phyloP scores from a whole-genome alignment of 1,284 basidiomycete genomes.

The Ustilago bromivora region DNA sequence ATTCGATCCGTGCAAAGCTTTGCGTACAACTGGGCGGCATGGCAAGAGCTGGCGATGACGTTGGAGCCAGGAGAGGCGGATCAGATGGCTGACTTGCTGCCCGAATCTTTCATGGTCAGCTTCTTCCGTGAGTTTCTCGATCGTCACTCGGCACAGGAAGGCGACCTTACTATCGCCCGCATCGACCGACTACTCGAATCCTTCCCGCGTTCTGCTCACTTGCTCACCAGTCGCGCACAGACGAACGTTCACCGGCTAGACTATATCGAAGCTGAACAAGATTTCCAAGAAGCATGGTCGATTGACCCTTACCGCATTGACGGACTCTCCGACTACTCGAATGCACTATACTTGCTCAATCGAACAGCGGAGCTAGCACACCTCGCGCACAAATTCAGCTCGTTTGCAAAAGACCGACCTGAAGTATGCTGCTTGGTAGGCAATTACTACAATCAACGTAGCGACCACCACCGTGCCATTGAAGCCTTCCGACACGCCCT shows the following conservation, averaged over 20 bases:
- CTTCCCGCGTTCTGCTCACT: slow-evolving; percentile 86
- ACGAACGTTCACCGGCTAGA: slow-evolving; percentile 51
- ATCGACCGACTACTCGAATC: slow-evolving; percentile 76
- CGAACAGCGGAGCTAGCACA: slow-evolving; percentile 87
- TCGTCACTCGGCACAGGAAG: slow-evolving; percentile 78
- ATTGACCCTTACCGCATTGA: slow-evolving; percentile 91
- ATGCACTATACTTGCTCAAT: slow-evolving; percentile 95
- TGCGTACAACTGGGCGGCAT: slow-evolving; percentile 96
- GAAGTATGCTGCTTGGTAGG: slow-evolving; percentile 93
- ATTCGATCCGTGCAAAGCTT: slow-evolving; percentile 82
- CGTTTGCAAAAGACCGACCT: slow-evolving; percentile 59
- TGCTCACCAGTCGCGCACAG: slow-evolving; percentile 74
- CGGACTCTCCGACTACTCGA: slow-evolving; percentile 95
- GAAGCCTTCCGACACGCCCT: slow-evolving; percentile 94
- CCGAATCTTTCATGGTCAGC: slow-evolving; percentile 79
- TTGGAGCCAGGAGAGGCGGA: slow-evolving; percentile 49
- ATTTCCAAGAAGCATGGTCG: slow-evolving; percentile 63
- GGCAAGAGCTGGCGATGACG: slow-evolving; percentile 73
- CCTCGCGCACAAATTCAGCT: slow-evolving; percentile 78
- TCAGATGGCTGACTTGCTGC: slow-evolving; percentile 74
- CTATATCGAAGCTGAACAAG: slow-evolving; percentile 61
- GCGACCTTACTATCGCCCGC: slow-evolving; percentile 48
- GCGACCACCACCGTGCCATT: slow-evolving; percentile 94
- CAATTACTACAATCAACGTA: slow-evolving; percentile 93
- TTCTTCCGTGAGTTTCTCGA: slow-evolving; percentile 91